Evolutionary conservation across 495 filamentous ascomycete species (phyloP).

Genomic region (Annulohypoxylon nitens): DNA sequence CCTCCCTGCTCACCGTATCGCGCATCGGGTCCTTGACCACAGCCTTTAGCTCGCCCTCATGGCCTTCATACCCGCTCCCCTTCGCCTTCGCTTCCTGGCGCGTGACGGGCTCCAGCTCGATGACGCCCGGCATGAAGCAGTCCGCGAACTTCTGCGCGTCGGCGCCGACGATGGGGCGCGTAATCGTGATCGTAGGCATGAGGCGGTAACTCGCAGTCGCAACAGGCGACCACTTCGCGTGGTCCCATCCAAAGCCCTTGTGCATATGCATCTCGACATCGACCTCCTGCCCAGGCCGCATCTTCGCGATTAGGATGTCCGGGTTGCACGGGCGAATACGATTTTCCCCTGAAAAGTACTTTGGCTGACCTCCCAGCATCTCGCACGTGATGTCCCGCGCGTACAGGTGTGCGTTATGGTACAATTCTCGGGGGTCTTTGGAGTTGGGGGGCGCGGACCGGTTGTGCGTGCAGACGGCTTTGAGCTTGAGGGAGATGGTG

Average conservation of each 20-base stretch:
- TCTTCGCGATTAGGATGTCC: constrained; percentile 93
- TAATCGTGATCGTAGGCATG: constrained; percentile 86
- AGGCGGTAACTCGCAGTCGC: constrained; percentile 94
- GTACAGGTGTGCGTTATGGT: constrained; percentile 88
- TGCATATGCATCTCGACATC: constrained; percentile 86
- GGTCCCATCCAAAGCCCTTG: constrained; percentile 94
- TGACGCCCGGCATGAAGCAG: constrained; percentile 93
- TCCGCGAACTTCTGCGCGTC: constrained; percentile 90
- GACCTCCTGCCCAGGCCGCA: constrained; percentile 91
- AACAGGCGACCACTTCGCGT: constrained; percentile 98
- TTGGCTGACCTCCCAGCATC: constrained; percentile 77
- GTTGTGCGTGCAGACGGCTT: constrained; percentile 83
- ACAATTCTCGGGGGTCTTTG: constrained; percentile 83
- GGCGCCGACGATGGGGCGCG: constrained; percentile 81
- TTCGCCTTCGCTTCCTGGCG: constrained; percentile 70
- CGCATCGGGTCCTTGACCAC: constrained; percentile 85
- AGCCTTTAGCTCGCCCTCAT: constrained; percentile 81
- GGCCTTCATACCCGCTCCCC: constrained; percentile 77
- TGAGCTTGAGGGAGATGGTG: constrained; percentile 78
- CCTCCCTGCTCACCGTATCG: constrained; percentile 95
- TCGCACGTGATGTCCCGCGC: constrained; percentile 82
- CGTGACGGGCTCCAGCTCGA: constrained; percentile 80
- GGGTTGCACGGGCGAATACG: constrained; percentile 83
- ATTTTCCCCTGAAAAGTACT: constrained; percentile 74
- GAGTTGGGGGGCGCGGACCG: constrained; percentile 74